Evolutionary conservation across 1,284 basidiomycete species (phyloP).

Genomic region (Cerrena zonata): DNA sequence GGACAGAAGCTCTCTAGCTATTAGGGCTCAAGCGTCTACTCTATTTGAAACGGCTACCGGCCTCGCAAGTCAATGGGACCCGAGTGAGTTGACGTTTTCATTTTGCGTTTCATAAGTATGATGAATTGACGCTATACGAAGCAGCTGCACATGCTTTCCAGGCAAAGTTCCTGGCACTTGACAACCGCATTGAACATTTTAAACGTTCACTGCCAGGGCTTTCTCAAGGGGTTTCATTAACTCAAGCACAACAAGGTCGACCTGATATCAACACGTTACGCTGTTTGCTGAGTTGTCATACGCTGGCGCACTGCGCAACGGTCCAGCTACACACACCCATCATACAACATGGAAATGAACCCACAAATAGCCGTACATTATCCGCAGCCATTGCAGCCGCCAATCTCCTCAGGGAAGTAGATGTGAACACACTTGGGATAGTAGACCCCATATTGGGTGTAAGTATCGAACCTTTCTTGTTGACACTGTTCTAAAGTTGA

Average conservation of each 20-base stretch:
- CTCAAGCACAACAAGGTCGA: not conserved
- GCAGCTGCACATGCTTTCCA: constrained; percentile 15
- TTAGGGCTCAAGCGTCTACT: constrained; percentile 34
- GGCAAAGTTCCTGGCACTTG: constrained; percentile 24
- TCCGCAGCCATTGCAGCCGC: constrained; percentile 24
- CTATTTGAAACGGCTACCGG: constrained; percentile 31
- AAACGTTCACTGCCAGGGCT: constrained; percentile 20
- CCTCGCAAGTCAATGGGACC: constrained; percentile 22
- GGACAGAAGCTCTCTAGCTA: constrained; percentile 24
- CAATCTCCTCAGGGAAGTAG: constrained; percentile 16
- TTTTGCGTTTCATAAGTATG: not conserved
- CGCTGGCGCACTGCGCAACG: constrained; percentile 30
- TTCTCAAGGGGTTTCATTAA: constrained; percentile 1
- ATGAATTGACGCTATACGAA: not conserved
- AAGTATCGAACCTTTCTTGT: constrained; percentile 6
- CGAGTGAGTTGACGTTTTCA: constrained; percentile 18
- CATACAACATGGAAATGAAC: constrained; percentile 20
- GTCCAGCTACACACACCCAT: constrained; percentile 33
- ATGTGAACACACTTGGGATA: constrained; percentile 15
- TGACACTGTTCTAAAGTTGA: not conserved
- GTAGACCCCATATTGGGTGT: constrained; percentile 29
- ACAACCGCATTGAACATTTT: constrained; percentile 28
- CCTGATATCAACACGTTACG: constrained; percentile 14
- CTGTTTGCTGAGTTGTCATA: constrained; percentile 29
- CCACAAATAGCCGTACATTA: constrained; percentile 21